These are phyloP conservation scores for Fusarium citri DNA, from an alignment of 2,329 filamentous ascomycete genomes.

Conservation along the genomic window DNA sequence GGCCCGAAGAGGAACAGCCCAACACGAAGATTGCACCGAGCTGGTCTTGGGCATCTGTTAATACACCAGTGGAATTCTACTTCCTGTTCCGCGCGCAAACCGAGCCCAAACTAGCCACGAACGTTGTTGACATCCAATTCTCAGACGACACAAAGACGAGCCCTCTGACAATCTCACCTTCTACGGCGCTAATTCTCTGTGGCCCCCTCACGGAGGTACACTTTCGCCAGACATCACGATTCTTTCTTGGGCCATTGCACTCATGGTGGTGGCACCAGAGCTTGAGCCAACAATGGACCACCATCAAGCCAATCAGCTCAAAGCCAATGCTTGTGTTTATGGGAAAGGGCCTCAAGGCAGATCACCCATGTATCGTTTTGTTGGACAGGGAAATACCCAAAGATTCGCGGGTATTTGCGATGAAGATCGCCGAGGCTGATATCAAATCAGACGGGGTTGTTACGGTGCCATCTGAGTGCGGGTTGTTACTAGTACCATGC, in stretches of 20 bases:
- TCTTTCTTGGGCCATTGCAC: background rate
- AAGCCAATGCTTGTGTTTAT: background rate
- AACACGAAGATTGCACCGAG: background rate
- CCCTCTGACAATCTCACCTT: background rate
- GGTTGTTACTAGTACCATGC: background rate
- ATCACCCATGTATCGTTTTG: background rate
- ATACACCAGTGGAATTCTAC: background rate
- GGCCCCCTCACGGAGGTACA: background rate
- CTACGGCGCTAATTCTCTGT: background rate
- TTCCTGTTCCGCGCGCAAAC: conserved; percentile 10
- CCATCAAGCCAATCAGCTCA: background rate
- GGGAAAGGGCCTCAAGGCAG: background rate
- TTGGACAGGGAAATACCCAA: background rate
- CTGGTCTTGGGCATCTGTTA: conserved; percentile 13
- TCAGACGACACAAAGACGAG: background rate
- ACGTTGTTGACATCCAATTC: background rate
- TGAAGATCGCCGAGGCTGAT: conserved; percentile 1
- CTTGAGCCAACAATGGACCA: background rate
- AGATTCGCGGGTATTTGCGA: background rate
- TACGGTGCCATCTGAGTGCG: background rate
- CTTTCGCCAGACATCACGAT: background rate
- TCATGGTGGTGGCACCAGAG: background rate
- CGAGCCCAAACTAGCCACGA: background rate
- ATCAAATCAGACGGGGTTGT: background rate
- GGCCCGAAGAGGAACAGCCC: background rate